phyloP scores from a whole-genome alignment of 2,329 filamentous ascomycete species.

The Purpureocillium lavendulum region DNA sequence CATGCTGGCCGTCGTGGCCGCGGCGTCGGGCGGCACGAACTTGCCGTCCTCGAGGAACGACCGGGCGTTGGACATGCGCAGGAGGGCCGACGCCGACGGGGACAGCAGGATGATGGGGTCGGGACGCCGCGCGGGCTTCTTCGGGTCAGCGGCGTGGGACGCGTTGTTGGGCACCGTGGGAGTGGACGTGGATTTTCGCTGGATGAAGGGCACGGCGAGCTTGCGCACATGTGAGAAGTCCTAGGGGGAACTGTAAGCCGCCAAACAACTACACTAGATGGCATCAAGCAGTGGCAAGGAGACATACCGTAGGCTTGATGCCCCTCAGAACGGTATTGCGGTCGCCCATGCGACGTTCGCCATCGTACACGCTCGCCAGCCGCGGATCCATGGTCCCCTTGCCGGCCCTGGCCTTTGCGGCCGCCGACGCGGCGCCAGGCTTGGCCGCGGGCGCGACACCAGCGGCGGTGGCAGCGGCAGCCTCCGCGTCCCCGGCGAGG shows the following conservation, averaged over 20 bases:
- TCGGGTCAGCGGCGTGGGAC: constrained; percentile 46
- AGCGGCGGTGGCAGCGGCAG: constrained; percentile 29
- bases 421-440: constrained; percentile 31
- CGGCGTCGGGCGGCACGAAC: constrained; percentile 69
- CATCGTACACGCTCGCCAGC: constrained; percentile 80
- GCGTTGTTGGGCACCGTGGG: constrained; percentile 31
- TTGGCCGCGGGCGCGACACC: constrained; percentile 19
- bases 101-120: constrained; percentile 96
- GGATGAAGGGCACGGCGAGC: constrained; percentile 69
- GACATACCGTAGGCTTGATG: constrained; percentile 74
- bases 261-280: too few relatives aligned
- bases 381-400: constrained; percentile 70
- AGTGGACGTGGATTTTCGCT: constrained; percentile 42
- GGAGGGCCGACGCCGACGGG: constrained; percentile 85
- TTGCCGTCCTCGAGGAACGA: constrained; percentile 81
- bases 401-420: constrained; percentile 42
- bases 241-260: constrained; percentile 34
- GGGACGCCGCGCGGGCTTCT: constrained; percentile 39
- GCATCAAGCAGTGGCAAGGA: neutral
- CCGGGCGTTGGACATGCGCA: constrained; percentile 93
- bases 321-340: constrained; percentile 82
- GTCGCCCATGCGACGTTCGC: constrained; percentile 86
- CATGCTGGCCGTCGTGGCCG: constrained; percentile 64
- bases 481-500: constrained; percentile 54
- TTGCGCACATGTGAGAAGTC: constrained; percentile 94